phyloP scores from a whole-genome alignment of 139 green algal species.

The Chlorokybus atmophyticus region DNA sequence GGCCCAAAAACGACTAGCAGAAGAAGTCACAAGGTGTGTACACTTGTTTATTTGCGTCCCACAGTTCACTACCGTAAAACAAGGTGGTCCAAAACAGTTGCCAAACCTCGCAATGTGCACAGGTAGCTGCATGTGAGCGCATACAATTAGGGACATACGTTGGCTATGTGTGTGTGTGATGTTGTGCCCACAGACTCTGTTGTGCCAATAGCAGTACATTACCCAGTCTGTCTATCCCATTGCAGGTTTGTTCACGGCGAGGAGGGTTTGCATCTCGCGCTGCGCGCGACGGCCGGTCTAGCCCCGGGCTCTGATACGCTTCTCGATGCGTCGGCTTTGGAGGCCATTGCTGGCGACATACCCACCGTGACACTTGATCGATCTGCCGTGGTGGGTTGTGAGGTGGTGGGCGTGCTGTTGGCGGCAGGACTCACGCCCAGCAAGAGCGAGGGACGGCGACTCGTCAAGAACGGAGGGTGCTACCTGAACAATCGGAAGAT shows the following conservation, averaged over 20 bases:
- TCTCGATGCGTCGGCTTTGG: slow-evolving; percentile 37
- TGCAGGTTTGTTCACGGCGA: slow-evolving; percentile 84
- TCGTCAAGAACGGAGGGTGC: slow-evolving; percentile 64
- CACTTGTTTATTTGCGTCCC: slow-evolving; percentile 34
- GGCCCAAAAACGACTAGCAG: slow-evolving; percentile 71
- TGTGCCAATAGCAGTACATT: background rate
- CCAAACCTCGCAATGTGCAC: no score
- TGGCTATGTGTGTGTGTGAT: no score
- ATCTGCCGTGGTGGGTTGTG: slow-evolving; percentile 39
- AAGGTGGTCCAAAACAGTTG: no score
- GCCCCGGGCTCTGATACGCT: slow-evolving; percentile 40
- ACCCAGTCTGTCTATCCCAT: background rate
- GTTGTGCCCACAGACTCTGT: no score
- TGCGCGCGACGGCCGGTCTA: slow-evolving; percentile 70
- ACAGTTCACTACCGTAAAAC: no score
- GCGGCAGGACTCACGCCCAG: slow-evolving; percentile 58
- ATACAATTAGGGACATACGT: no score
- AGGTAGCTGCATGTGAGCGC: no score
- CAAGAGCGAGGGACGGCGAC: slow-evolving; percentile 62
- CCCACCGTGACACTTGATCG: slow-evolving; percentile 43
- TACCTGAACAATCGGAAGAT: slow-evolving; percentile 87
- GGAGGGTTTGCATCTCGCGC: slow-evolving; percentile 67
- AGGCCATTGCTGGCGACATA: slow-evolving; percentile 37
- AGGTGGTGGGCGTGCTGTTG: slow-evolving; percentile 70
- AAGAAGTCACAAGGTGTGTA: slow-evolving; percentile 89